These are phyloP conservation scores for Aquilaria sinensis DNA, from an alignment of 345 rosid species.

Conservation along the genomic window DNA sequence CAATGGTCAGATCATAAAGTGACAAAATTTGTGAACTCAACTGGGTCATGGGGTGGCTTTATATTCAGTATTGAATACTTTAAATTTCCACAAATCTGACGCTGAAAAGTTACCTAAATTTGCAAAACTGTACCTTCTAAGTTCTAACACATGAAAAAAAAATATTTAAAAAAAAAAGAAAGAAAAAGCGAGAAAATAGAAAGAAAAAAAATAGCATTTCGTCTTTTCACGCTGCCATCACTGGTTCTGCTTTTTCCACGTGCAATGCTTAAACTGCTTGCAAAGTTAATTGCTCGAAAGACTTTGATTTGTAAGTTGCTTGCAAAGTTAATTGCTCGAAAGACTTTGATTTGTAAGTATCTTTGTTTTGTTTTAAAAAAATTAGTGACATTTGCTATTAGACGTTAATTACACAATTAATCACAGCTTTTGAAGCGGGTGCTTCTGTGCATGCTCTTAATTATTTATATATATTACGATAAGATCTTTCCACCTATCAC, in stretches of 20 bases:
- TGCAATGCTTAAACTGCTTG: not conserved
- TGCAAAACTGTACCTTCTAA: not conserved
- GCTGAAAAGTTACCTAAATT: slow-evolving; percentile 20
- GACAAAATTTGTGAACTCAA: slow-evolving; percentile 11
- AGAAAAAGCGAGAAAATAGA: not conserved
- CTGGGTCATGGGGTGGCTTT: slow-evolving; percentile 15
- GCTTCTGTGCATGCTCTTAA: slow-evolving; percentile 2
- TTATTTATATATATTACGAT: not conserved
- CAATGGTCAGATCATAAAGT: slow-evolving; percentile 8
- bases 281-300: no score
- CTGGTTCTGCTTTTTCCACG: slow-evolving; percentile 9
- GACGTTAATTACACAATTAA: not conserved
- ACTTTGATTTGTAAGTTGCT: slow-evolving; percentile 4
- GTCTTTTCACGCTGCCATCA: slow-evolving; percentile 25
- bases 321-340: no score
- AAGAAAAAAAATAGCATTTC: slow-evolving; percentile 7
- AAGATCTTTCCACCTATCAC: no score
- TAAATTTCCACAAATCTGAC: slow-evolving; percentile 21
- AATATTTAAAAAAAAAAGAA: not conserved
- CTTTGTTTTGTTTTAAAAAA: not conserved
- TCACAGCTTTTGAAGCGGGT: not conserved
- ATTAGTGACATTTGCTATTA: no score
- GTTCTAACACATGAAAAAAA: slow-evolving; percentile 1
- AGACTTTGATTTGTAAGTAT: slow-evolving; percentile 10
- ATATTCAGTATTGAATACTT: slow-evolving; percentile 1